phyloP scores from a whole-genome alignment of 257 asterid genomes.

The Primulina huaijiensis region DNA sequence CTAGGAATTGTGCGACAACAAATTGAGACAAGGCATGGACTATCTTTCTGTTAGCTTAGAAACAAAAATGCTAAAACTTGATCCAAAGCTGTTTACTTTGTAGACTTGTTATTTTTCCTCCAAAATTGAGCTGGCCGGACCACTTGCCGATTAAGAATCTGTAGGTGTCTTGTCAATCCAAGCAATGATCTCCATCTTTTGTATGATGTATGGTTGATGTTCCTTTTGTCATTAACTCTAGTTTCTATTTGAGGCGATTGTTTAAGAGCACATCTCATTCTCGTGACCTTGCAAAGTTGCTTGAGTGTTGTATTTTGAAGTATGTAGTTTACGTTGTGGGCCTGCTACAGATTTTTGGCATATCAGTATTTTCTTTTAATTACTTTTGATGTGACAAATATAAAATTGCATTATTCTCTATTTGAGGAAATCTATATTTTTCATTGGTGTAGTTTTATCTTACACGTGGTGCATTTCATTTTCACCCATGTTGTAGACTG shows the following conservation, averaged over 20 bases:
- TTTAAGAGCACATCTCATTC: conserved; percentile 3
- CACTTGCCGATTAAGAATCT: neutral
- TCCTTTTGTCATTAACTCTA: neutral
- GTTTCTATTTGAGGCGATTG: neutral
- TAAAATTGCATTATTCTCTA: neutral
- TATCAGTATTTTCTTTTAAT: neutral
- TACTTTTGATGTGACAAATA: neutral
- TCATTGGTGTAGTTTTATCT: too few species aligned
- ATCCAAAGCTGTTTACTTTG: too few species aligned
- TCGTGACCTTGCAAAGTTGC: neutral
- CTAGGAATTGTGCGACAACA: neutral
- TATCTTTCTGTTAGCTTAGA: neutral
- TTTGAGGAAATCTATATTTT: too few species aligned
- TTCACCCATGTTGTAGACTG: neutral
- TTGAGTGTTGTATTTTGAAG: conserved; percentile 12
- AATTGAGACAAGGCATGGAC: too few species aligned
- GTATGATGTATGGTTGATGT: neutral
- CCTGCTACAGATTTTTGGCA: conserved; percentile 3
- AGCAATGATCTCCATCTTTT: neutral
- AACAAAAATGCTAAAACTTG: neutral
- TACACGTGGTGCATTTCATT: neutral
- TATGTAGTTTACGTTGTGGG: neutral
- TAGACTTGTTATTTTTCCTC: neutral
- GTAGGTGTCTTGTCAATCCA: neutral
- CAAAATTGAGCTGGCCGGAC: neutral